Base-by-base conservation (phyloP, 192 early-diverging fungal species). In the Pilaira anomala region DNA sequence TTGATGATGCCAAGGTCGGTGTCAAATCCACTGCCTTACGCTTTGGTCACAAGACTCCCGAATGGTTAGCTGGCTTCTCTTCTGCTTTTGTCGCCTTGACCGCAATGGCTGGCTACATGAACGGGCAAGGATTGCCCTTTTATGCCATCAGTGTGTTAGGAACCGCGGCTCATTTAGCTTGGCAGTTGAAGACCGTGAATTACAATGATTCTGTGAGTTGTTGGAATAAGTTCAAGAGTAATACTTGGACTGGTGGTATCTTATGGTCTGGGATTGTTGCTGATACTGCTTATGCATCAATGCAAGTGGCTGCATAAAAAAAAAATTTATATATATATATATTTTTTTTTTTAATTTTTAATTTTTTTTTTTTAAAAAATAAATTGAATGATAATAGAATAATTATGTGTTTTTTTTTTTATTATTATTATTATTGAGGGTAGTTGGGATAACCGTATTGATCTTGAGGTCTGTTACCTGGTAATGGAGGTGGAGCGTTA, bases 1-100 rank as follows among this genome's bases (percentile, higher is more conserved):
- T 79, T 13, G 93, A 97, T 71, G 96, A 98, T 72, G 48, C 91
- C 42, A 76, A 81, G 44, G 85, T 87, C 48, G 94, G 94, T 7
- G 87, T 96, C 56, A 93, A 94, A 72, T 96, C 93, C 8, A 98
- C 96, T 1, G 94, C 96, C 1, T 64, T 98, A 9, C 75, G 83
- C 1, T 98, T 96, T 76, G 93, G 86, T 4, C 82, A 87, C 22
- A 78, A 84, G 36, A 83, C 91, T 7, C 84, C 83, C 26, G 57
- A 77, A 24, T 87, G 84, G 66, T 74, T 98, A 19, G 75, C 87
- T 1, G 79, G 72, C 0, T 96, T 98, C 68, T 87, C 93, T 3
- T 72, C 77, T 3, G 65, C 81, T 6, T 88, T 90, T 42, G 76
- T 93, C 9, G 80, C 79, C 0, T 73, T 88, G 60, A 62, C 93